Evolutionary conservation across 139 green algal species (phyloP), one percentile per base, ranked within the genome.

Genomic region (Coccomyxa sp.): DNA sequence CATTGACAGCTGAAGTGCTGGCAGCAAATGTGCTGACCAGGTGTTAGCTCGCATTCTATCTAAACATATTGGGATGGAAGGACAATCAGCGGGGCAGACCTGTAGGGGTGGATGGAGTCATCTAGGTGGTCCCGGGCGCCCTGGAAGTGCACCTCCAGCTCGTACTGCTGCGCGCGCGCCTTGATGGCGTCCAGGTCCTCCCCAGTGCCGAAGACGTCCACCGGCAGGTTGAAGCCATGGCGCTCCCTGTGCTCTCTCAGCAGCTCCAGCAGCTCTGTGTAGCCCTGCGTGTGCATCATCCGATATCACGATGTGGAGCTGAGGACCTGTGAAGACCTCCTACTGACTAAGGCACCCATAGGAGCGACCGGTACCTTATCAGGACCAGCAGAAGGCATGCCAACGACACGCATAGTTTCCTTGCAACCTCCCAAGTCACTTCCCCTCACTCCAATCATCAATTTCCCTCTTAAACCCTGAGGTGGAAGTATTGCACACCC

Each of bases 161-260:
- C 54, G 7, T 55, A 39, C 6, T 75, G 36, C 34, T 78, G 35
- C 14, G 86, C 82, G 8, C 33, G 71, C 10, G 55, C 38, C 58
- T 83, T 70, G 6, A 94, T 89, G n/a, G 38, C 82, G 14, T 79
- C 83, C 34, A 94, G 77, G 77, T 98, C 94, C 37, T 90, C 85
- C 16, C 95, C 95, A 29, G 77, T 88, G 71, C 95, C 95, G 75
- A 91, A 98, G 31, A 97, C 88, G 79, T 98, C 95, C 70, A 98
- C 81, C 5, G 55, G 37, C 79, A 9, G 84, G 39, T 77, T 89
- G 77, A 35, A 82, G 77, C 37, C 89, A 83, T 29, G 50, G 78
- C 39, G 82, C 22, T 64, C 24, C 29, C 64, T 35, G 18, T 76
- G 71, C 18, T 92, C 85, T 3, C 84, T 74, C 22, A 97, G 73